phyloP scores from a whole-genome alignment of 2,329 filamentous ascomycete genomes.

The Paradendryphiella salina region DNA sequence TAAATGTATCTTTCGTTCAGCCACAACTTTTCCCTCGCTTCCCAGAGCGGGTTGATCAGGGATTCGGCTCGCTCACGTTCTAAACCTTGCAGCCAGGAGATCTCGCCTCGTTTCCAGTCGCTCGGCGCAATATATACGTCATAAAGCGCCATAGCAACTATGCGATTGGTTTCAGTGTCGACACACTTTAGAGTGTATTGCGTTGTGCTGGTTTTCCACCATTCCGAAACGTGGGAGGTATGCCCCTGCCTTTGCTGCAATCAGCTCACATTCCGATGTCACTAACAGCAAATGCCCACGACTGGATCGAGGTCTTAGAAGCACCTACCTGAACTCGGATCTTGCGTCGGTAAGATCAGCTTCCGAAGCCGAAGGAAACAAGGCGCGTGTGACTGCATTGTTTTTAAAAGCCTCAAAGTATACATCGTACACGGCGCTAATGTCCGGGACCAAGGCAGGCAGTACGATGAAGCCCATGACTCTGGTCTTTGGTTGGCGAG shows the following conservation, averaged over 20 bases:
- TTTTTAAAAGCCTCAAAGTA: slow-evolving; percentile 55
- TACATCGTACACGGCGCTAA: slow-evolving; percentile 52
- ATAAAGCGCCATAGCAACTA: slow-evolving; percentile 55
- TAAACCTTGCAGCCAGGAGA: slow-evolving; percentile 53
- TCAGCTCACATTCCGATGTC: slow-evolving; percentile 9
- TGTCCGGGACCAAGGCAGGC: slow-evolving; percentile 54
- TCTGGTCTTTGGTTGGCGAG: neutral
- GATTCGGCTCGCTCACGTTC: slow-evolving; percentile 51
- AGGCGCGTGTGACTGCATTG: slow-evolving; percentile 49
- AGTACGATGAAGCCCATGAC: slow-evolving; percentile 47
- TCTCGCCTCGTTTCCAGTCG: slow-evolving; percentile 52
- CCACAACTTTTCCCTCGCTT: slow-evolving; percentile 28
- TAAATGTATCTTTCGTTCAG: slow-evolving; percentile 28
- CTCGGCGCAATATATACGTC: slow-evolving; percentile 51
- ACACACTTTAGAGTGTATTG: slow-evolving; percentile 57
- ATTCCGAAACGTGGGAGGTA: slow-evolving; percentile 48
- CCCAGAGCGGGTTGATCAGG: slow-evolving; percentile 48
- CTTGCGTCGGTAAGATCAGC: slow-evolving; percentile 25
- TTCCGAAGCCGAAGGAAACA: slow-evolving; percentile 46
- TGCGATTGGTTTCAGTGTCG: slow-evolving; percentile 50
- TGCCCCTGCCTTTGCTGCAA: slow-evolving; percentile 46
- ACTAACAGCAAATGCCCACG: neutral
- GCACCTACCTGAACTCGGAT: slow-evolving; percentile 30
- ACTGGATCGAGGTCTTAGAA: neutral
- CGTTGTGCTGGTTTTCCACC: slow-evolving; percentile 44